Percentiles rank a stretch among this genome's conserved stretches.
phyloP scores from a whole-genome alignment of 1,284 basidiomycete genomes.

The Salmacisia buchloeana region DNA sequence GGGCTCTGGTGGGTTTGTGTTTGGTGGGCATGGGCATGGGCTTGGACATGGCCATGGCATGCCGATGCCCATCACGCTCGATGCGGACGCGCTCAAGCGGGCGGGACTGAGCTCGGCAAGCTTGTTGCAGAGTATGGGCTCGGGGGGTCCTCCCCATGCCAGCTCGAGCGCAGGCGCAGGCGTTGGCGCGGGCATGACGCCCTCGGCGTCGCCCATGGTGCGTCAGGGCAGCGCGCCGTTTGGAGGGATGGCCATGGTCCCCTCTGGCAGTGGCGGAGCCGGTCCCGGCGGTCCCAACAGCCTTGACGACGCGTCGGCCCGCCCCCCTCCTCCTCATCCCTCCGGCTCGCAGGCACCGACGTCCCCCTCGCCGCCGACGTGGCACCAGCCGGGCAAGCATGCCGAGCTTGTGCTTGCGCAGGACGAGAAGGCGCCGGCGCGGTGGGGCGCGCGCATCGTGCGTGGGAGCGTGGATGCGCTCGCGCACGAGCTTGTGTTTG shows the following conservation, averaged over 20 bases:
- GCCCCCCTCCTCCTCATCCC: too few relatives aligned
- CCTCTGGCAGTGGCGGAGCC: neutral
- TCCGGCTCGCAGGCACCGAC: too few relatives aligned
- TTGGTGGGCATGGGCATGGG: neutral
- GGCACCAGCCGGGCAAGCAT: conserved; percentile 30
- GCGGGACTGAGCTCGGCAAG: conserved; percentile 37
- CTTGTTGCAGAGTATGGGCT: conserved; percentile 15
- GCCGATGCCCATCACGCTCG: conserved; percentile 13
- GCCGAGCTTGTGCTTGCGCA: conserved; percentile 29
- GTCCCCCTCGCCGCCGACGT: conserved; percentile 11
- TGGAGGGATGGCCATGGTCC: neutral
- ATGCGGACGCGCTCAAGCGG: conserved; percentile 23
- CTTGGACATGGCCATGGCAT: neutral
- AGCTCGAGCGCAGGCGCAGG: neutral
- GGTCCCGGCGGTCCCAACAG: too few relatives aligned
- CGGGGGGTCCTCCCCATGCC: neutral
- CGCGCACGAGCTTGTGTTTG: conserved; percentile 44
- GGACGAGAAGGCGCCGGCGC: conserved; percentile 17
- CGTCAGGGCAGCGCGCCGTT: too few relatives aligned
- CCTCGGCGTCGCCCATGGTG: too few relatives aligned
- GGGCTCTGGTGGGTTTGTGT: neutral
- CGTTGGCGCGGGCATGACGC: too few relatives aligned
- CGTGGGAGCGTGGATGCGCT: conserved; percentile 32
- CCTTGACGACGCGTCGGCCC: too few relatives aligned
- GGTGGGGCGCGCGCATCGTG: conserved; percentile 35